Evolutionary conservation across 2,329 filamentous ascomycete species (phyloP).

Genomic region (Drechslerella dactyloides): DNA sequence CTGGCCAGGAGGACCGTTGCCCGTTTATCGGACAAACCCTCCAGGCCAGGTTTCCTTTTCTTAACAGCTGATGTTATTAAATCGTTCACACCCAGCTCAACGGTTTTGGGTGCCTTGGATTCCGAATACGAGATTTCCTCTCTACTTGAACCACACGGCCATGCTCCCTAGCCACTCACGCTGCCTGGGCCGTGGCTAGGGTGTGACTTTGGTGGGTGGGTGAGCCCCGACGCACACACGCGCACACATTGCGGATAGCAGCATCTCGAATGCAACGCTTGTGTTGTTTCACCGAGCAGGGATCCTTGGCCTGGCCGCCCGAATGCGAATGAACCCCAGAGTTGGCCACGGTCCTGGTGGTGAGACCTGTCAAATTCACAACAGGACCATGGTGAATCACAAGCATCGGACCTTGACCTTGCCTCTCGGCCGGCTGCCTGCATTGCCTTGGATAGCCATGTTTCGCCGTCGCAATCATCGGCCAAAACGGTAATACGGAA

Average conservation of each 20-base stretch:
- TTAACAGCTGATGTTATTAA: constrained; percentile 7
- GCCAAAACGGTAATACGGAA: neutral
- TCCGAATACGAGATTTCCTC: constrained; percentile 46
- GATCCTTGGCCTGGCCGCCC: neutral
- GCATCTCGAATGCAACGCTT: neutral
- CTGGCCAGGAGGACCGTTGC: neutral
- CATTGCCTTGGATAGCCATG: neutral
- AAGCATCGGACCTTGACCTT: constrained; percentile 15
- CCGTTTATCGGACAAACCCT: neutral
- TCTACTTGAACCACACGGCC: constrained; percentile 5
- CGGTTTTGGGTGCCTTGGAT: constrained; percentile 34
- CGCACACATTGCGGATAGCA: neutral
- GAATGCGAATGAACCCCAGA: constrained; percentile 40
- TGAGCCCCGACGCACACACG: neutral
- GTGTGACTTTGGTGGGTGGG: neutral
- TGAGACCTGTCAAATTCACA: constrained; percentile 47
- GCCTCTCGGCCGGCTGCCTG: constrained; percentile 1
- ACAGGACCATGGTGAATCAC: neutral
- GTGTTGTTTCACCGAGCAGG: neutral
- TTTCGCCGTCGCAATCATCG: neutral
- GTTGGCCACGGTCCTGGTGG: constrained; percentile 28
- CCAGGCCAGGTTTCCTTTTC: neutral
- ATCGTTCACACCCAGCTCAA: constrained; percentile 21
- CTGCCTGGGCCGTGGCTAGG: neutral
- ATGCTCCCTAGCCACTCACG: constrained; percentile 1